A percentile compares a stretch with the other conserved stretches of the same genome.
Conservation (phyloP, 2,329 filamentous ascomycete species). For the Talaromyces sp. region DNA sequence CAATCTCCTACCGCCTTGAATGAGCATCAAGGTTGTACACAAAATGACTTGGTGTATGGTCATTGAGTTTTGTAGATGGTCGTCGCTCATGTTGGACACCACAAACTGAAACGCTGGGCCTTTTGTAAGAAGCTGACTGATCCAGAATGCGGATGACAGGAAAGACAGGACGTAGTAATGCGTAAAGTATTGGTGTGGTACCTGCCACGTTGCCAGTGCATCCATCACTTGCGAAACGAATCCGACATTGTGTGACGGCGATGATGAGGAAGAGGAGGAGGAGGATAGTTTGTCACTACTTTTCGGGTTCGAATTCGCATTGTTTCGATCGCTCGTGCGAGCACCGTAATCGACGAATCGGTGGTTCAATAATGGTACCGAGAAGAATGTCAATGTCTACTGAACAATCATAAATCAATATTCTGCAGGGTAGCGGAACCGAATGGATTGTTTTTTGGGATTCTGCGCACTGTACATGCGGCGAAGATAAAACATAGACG, state of each 20-base stretch:
- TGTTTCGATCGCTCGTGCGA: slow-evolving; percentile 39
- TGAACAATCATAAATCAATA: slow-evolving; percentile 2
- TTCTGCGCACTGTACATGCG: slow-evolving; percentile 35
- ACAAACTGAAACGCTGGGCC: slow-evolving; percentile 54
- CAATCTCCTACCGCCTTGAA: slow-evolving; percentile 72
- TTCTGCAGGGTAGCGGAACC: not conserved
- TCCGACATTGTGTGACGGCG: slow-evolving; percentile 12
- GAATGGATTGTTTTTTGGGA: not conserved
- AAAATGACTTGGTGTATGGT: slow-evolving; percentile 60
- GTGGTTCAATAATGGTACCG: slow-evolving; percentile 49
- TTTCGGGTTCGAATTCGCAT: slow-evolving; percentile 1
- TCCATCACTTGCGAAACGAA: slow-evolving; percentile 43
- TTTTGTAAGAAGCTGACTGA: slow-evolving; percentile 55
- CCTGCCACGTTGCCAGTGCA: slow-evolving; percentile 53
- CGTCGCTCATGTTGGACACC: slow-evolving; percentile 42
- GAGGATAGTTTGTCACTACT: not conserved
- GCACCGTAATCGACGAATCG: slow-evolving; percentile 62
- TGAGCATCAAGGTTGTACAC: slow-evolving; percentile 68
- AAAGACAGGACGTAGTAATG: slow-evolving; percentile 81
- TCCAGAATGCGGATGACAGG: slow-evolving; percentile 70
- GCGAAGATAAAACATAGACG: slow-evolving; percentile 39
- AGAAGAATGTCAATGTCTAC: slow-evolving; percentile 50
- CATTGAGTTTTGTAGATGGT: slow-evolving; percentile 48
- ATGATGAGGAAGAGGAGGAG: not conserved
- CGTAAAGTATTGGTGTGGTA: slow-evolving; percentile 85